Percentiles rank a stretch among this genome's conserved stretches.
These are phyloP conservation scores for Anthracocystis walkeri DNA, from an alignment of 1,284 basidiomycete species.

Conservation along the genomic window DNA sequence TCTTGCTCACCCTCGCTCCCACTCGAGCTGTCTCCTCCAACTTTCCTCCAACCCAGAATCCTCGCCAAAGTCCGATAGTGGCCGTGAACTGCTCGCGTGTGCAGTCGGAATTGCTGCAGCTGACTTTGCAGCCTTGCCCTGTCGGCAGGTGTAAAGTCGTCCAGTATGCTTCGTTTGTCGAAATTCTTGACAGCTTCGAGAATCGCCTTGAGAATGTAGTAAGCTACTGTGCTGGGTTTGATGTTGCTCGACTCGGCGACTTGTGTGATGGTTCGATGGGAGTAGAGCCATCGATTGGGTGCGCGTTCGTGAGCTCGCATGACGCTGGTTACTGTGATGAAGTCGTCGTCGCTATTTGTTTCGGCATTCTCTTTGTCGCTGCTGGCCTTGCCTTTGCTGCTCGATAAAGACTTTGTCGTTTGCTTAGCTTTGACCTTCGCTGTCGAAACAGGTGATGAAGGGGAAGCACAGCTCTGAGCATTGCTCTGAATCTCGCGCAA, in stretches of 20 bases:
- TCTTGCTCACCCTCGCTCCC: background rate
- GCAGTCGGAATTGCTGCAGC: background rate
- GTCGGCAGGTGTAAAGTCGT: slow-evolving; percentile 15
- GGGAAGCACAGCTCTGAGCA: too few relatives aligned
- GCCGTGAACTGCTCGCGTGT: background rate
- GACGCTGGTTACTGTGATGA: slow-evolving; percentile 16
- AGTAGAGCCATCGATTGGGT: slow-evolving; percentile 34
- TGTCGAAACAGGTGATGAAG: background rate
- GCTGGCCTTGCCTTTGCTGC: background rate
- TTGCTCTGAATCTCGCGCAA: slow-evolving; percentile 24
- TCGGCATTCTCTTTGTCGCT: background rate
- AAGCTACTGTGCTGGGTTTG: slow-evolving; percentile 26
- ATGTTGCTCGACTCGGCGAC: slow-evolving; percentile 27
- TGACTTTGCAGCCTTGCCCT: slow-evolving; percentile 9
- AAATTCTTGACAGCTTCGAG: slow-evolving; percentile 4
- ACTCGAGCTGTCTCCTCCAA: slow-evolving; percentile 1
- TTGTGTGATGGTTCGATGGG: slow-evolving; percentile 11
- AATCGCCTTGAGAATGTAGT: slow-evolving; percentile 33
- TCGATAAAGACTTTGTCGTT: background rate
- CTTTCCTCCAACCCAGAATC: slow-evolving; percentile 19
- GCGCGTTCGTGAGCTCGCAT: slow-evolving; percentile 37
- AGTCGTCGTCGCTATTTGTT: slow-evolving; percentile 27
- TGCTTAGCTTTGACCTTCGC: background rate
- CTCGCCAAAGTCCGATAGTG: slow-evolving; percentile 18
- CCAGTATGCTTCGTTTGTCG: slow-evolving; percentile 4